A percentile compares a stretch with the other conserved stretches of the same genome.
These are phyloP conservation scores for Lindgomyces ingoldianus DNA, from an alignment of 495 filamentous ascomycete genomes.

Conservation along the genomic window DNA sequence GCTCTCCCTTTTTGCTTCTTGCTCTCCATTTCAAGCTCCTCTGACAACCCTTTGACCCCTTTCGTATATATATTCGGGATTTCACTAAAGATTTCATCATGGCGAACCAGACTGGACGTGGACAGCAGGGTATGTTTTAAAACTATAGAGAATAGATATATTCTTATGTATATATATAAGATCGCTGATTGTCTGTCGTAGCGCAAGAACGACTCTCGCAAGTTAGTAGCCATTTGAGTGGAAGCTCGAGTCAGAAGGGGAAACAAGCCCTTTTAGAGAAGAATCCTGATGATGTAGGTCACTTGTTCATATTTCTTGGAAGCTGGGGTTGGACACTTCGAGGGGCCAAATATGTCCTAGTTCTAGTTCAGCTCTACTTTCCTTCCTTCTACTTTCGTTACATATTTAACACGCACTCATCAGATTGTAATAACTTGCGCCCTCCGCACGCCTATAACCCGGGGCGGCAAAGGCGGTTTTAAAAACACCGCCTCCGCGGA, in stretches of 20 bases:
- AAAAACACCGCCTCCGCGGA: constrained; percentile 91
- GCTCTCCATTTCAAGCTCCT: too few relatives aligned
- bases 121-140: constrained; percentile 26
- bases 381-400: too few relatives aligned
- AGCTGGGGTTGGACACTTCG: too few relatives aligned
- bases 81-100: too few relatives aligned
- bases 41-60: too few relatives aligned
- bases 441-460: constrained; percentile 88
- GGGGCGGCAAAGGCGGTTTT: constrained; percentile 89
- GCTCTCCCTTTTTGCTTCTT: too few relatives aligned
- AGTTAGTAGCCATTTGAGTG: constrained; percentile 61
- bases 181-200: constrained; percentile 41
- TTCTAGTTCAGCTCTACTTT: too few relatives aligned
- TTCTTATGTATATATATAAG: neutral
- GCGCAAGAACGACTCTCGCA: constrained; percentile 65
- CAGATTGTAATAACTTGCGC: constrained; percentile 92
- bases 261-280: constrained; percentile 60
- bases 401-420: too few relatives aligned
- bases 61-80: too few relatives aligned
- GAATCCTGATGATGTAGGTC: constrained; percentile 60
- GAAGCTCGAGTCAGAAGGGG: constrained; percentile 48
- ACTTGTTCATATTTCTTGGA: neutral
- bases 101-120: constrained; percentile 43
- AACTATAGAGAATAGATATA: neutral
- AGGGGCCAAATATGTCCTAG: too few relatives aligned